Evolutionary conservation across 208 protist species (phyloP).

Genomic region (Acanthamoeba royreba): DNA sequence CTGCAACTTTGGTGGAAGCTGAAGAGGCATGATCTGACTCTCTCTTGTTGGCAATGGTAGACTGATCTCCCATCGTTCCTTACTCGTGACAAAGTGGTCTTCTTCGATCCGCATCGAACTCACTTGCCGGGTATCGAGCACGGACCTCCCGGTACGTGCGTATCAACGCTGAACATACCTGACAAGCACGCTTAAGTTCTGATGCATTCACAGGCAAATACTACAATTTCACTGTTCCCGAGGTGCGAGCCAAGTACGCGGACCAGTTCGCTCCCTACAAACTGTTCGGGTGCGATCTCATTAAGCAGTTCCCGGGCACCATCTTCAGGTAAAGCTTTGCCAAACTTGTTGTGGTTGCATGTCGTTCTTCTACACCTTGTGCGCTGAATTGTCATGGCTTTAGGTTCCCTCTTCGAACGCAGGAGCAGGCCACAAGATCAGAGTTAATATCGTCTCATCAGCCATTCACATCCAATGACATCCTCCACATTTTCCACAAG

Average conservation of each 20-base stretch:
- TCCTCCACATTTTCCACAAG: neutral
- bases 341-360: too few relatives aligned
- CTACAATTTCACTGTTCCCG: conserved; percentile 20
- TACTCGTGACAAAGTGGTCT: neutral
- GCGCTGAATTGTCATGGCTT: neutral
- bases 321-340: neutral
- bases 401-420: neutral
- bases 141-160: neutral
- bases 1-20: neutral
- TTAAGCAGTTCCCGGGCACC: neutral
- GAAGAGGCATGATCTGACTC: neutral
- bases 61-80: conserved; percentile 19
- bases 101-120: conserved; percentile 40
- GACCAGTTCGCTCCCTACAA: neutral
- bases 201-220: conserved; percentile 22
- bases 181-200: neutral
- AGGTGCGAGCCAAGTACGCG: neutral
- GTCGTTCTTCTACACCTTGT: neutral
- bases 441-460: neutral
- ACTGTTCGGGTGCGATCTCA: neutral
- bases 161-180: neutral
- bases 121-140: conserved; percentile 24
- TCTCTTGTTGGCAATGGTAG: neutral
- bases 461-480: neutral
- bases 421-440: neutral